Evolutionary conservation across 2,329 filamentous ascomycete genomes (phyloP).

Genomic region (Aureobasidium leucospermi): DNA sequence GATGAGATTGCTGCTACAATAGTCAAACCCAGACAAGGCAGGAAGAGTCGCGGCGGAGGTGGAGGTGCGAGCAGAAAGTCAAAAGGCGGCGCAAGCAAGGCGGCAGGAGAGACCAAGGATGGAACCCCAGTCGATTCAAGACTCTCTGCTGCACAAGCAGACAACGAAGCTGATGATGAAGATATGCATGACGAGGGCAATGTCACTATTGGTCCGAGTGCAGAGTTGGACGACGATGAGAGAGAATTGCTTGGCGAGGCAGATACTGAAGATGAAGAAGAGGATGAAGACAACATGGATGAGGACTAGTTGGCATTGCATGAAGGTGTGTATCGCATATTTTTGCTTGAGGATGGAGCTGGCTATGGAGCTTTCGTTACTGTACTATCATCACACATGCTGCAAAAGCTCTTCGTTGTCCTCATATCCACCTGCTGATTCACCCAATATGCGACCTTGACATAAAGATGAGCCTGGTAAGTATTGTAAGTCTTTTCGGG

Average conservation of each 20-base stretch:
- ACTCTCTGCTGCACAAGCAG: neutral
- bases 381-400: neutral
- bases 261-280: slow-evolving; percentile 30
- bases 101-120: neutral
- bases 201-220: slow-evolving; percentile 17
- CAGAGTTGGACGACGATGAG: slow-evolving; percentile 32
- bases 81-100: neutral
- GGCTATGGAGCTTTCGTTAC: neutral
- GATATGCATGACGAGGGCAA: slow-evolving; percentile 20
- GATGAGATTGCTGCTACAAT: slow-evolving; percentile 4
- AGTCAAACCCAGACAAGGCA: neutral
- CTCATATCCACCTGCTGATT: too few species aligned
- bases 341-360: neutral
- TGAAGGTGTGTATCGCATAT: neutral
- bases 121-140: slow-evolving; percentile 8
- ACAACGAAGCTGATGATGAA: slow-evolving; percentile 12
- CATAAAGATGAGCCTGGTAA: too few species aligned
- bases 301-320: slow-evolving; percentile 18
- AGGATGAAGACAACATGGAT: slow-evolving; percentile 28
- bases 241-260: slow-evolving; percentile 31
- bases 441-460: too few species aligned
- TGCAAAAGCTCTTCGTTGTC: neutral
- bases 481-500: too few species aligned
- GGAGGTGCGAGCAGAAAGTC: slow-evolving; percentile 14
- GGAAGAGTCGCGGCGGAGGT: slow-evolving; percentile 2